Base-by-base conservation (phyloP, 345 rosid species). In the Streptanthus diversifolius region DNA sequence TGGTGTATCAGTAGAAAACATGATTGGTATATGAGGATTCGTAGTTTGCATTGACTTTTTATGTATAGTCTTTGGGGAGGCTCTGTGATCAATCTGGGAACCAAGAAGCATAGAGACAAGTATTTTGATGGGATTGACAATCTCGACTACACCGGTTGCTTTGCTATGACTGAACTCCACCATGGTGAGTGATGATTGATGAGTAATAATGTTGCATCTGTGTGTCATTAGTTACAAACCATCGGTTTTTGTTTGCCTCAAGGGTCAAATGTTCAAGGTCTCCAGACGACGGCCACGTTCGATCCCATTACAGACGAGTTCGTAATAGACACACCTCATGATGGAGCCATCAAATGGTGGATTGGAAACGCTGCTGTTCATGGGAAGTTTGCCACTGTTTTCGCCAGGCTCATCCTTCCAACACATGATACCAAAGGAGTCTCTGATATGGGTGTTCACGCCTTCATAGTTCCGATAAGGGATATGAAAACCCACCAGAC, bases 261-360 rank as follows among this genome's bases (percentile, higher is more conserved):
- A 76, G 93, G 99, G 85, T 45, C 98, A 64, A 95, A 95, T 79
- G 97, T 95, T 70, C 98, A 95, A 77, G 99, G 92, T 54, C 90
- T 95, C 35, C 98, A 90, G 74, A 92, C 99, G 1, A 77, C 81
- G 36, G 99, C 99, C 22, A 86, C 85, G 61, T 95, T 95, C 66
- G 97, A 95, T 77, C 97, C 87, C 2, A 40, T 87, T 8, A 87
- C 79, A 14, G 98, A 92, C 44, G 97, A 92, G 66, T 95, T 95
- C 41, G 43, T 92, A 30, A 83, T 92, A 22, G 82, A 88, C 78
- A 95, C 98, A 3, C 96, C 97, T 36, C 76, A 90, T 74, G 97
- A 95, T 37, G 98, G 99, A 59, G 98, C 98, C 36, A 92, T 92
- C 72, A 95, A 95, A 78, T 95, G 99, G 99, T 92, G 98, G 99